These are phyloP conservation scores for Salix purpurea DNA, from an alignment of 345 rosid species.

Conservation along the genomic window DNA sequence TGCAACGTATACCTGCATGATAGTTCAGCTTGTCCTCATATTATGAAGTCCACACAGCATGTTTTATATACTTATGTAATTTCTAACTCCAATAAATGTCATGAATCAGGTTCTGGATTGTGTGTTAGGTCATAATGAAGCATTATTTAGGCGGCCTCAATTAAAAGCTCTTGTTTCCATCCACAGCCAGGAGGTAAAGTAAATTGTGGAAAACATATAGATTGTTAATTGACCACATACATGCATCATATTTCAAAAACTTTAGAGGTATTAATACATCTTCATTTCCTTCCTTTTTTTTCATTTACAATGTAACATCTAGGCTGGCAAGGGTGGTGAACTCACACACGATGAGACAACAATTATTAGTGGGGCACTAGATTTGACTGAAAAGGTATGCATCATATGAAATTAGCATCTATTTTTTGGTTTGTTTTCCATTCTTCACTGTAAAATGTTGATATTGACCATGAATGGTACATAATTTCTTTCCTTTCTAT, in stretches of 20 bases:
- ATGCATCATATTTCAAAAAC: not conserved
- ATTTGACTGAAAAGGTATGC: constrained; percentile 85
- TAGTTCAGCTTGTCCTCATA: not conserved
- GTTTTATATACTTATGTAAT: not conserved
- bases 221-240: not conserved
- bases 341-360: constrained; percentile 95
- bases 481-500: not conserved
- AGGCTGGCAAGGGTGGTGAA: constrained; percentile 99
- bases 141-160: constrained; percentile 90
- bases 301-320: constrained; percentile 25
- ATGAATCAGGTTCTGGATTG: constrained; percentile 68
- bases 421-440: not conserved
- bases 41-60: not conserved
- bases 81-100: not conserved
- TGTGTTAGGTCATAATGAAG: constrained; percentile 87
- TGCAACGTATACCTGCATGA: not conserved
- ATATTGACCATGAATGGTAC: not conserved
- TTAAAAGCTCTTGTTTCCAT: constrained; percentile 91
- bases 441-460: not conserved
- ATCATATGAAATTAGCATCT: not conserved
- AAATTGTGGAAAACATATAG: not conserved
- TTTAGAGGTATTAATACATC: not conserved
- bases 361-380: constrained; percentile 94
- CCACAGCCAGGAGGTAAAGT: constrained; percentile 77
- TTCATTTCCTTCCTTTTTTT: constrained; percentile 4